Evolutionary conservation across 345 rosid genomes (phyloP).

Genomic region (Boechera retrofracta): DNA sequence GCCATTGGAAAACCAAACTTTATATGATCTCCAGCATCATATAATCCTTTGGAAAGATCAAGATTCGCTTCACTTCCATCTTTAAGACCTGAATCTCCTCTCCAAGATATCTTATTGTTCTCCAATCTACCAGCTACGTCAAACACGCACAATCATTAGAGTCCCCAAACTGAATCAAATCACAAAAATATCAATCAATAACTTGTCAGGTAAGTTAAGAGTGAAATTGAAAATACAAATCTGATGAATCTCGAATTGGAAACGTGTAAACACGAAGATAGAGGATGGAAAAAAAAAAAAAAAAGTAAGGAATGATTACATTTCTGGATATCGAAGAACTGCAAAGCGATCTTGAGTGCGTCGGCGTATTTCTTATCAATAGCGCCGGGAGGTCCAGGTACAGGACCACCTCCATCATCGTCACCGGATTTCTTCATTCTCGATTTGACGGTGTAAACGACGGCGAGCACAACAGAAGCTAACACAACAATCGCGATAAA

Average conservation of each 20-base stretch:
- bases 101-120: constrained; percentile 74
- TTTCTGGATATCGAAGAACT: constrained; percentile 93
- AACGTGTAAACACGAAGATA: no score
- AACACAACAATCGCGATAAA: constrained; percentile 55
- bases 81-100: constrained; percentile 84
- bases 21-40: constrained; percentile 96
- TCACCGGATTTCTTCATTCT: constrained; percentile 53
- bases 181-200: neutral
- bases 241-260: neutral
- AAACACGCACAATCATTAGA: neutral
- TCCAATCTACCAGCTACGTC: constrained; percentile 77
- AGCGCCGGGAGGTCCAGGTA: constrained; percentile 93
- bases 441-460: constrained; percentile 61
- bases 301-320: constrained; percentile 45
- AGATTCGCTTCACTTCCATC: constrained; percentile 72
- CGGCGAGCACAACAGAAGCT: constrained; percentile 60
- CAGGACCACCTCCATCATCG: constrained; percentile 48
- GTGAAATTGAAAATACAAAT: neutral
- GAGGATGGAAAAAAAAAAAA: no score
- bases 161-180: neutral
- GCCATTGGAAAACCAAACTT: constrained; percentile 98
- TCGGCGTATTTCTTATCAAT: constrained; percentile 74
- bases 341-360: constrained; percentile 79
- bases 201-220: neutral
- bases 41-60: constrained; percentile 88